Evolutionary conservation across 352 stramenopile genomes (phyloP).

Genomic region (Globisporangium yorkense): DNA sequence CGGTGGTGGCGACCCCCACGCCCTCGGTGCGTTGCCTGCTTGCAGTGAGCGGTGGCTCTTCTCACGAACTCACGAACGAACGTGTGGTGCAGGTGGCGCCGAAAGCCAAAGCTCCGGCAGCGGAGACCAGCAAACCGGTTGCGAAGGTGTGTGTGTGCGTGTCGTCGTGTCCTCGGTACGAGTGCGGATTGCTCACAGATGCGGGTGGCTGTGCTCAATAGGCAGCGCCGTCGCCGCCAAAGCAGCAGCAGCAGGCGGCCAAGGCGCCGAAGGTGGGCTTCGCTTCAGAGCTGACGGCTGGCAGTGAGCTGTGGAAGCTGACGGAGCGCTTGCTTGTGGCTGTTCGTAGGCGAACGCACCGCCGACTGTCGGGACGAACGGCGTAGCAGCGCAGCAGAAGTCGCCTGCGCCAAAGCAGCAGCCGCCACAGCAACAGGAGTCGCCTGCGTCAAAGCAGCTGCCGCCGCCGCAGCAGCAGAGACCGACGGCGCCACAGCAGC

Average conservation of each 20-base stretch:
- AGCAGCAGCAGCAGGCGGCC: no score
- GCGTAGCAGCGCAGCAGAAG: not conserved
- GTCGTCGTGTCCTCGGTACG: no score
- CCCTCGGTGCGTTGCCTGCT: not conserved
- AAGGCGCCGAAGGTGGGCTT: not conserved
- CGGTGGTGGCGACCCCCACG: no score
- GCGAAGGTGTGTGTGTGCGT: not conserved
- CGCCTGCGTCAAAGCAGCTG: constrained; percentile 1
- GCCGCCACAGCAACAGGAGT: not conserved
- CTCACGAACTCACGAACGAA: not conserved
- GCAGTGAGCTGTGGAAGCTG: not conserved
- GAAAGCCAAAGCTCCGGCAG: not conserved
- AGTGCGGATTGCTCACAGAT: not conserved
- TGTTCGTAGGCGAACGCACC: not conserved
- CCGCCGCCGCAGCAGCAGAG: constrained; percentile 6
- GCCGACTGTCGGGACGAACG: not conserved
- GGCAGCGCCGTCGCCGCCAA: not conserved
- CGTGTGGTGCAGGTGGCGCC: not conserved
- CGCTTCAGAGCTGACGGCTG: not conserved
- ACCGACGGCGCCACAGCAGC: constrained; percentile 1
- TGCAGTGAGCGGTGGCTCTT: not conserved
- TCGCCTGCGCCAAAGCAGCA: not conserved
- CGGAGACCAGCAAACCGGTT: not conserved
- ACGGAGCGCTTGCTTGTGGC: not conserved
- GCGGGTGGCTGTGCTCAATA: not conserved